Evolutionary conservation across 768 basidiomycete species (phyloP), one percentile per base, ranked within the genome.

Genomic region (Nidularia pulvinata): DNA sequence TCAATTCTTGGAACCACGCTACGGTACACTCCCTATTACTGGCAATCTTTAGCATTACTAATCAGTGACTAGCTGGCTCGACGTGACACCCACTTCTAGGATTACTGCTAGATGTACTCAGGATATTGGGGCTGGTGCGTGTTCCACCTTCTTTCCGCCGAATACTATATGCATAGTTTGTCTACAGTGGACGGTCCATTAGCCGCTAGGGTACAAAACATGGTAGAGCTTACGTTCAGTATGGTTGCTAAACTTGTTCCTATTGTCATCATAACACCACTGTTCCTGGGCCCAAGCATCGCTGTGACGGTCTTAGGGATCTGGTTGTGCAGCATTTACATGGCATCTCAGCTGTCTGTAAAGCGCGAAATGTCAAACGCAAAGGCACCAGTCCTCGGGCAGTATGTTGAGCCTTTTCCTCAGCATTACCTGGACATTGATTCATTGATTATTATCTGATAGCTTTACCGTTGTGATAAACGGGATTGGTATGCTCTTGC

Each of bases 141-240:
- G 13, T 11, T 25, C 25, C 25, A 25, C 25, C 1, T 25, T 2
- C 25, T 25, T 25, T 25, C 25, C 25, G 25, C 25, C 25, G 25
- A 25, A 25, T 25, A 25, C 25, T 4, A 25, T 25, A 25, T 4
- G 4, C 1, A 25, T 25, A 25, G 25, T 25, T 25, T 25, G 25
- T 25, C 25, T 25, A n/a, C 22, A 63, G 77, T 90, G 44, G 88
- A 91, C 59, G 68, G 70, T 1, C 59, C 67, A 1, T 58, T 76
- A 25, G 55, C 73, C 1, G 57, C 61, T 25, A 59, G 61, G 22
- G 53, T 75, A 5, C 61, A 55, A 59, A 61, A 54, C 56, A 55
- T 75, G 4, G 47, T 58, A 2, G 65, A 69, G 50, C 61, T 72
- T 57, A 63, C 71, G 1, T 49, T 69, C 16, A 57, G 68, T 1